A percentile compares a stretch with the other conserved stretches of the same genome.
phyloP scores from a whole-genome alignment of 1,284 basidiomycete genomes.

The Irpex lacteus region DNA sequence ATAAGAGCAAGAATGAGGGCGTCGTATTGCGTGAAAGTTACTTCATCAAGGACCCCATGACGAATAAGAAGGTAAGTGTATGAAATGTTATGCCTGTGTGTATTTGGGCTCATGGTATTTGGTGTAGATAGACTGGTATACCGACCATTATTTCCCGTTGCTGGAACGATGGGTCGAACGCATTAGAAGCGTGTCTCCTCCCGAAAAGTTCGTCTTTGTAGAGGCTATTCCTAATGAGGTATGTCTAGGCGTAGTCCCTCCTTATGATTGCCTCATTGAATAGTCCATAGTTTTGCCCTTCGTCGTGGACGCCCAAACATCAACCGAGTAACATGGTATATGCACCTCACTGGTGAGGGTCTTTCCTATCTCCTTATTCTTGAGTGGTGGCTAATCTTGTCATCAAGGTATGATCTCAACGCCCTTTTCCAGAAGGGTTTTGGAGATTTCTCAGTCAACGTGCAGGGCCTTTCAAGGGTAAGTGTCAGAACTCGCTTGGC shows the following conservation, averaged over 20 bases:
- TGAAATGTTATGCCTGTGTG: neutral
- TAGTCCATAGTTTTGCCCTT: conserved; percentile 67
- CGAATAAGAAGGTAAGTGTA: conserved; percentile 49
- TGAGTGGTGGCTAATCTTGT: neutral
- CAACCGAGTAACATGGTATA: conserved; percentile 78
- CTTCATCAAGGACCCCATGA: conserved; percentile 71
- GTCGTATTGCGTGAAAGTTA: conserved; percentile 86
- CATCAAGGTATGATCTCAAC: conserved; percentile 82
- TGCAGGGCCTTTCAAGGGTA: conserved; percentile 84
- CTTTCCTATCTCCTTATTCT: neutral
- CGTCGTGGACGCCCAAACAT: conserved; percentile 65
- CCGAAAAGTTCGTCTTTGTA: conserved; percentile 71
- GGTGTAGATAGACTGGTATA: conserved; percentile 75
- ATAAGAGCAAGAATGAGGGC: conserved; percentile 62
- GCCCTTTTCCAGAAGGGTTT: conserved; percentile 81
- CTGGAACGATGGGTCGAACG: conserved; percentile 68
- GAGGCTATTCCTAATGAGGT: conserved; percentile 94
- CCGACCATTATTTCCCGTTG: conserved; percentile 85
- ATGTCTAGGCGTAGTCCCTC: conserved; percentile 10
- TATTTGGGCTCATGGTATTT: neutral
- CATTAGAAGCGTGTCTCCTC: conserved; percentile 48
- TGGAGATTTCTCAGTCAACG: conserved; percentile 83
- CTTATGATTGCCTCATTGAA: neutral
- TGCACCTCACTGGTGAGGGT: conserved; percentile 80
- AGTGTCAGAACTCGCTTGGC: conserved; percentile 19